A percentile compares a stretch with the other conserved stretches of the same genome.
phyloP scores from a whole-genome alignment of 495 filamentous ascomycete species.

The Penicillium coffeae region DNA sequence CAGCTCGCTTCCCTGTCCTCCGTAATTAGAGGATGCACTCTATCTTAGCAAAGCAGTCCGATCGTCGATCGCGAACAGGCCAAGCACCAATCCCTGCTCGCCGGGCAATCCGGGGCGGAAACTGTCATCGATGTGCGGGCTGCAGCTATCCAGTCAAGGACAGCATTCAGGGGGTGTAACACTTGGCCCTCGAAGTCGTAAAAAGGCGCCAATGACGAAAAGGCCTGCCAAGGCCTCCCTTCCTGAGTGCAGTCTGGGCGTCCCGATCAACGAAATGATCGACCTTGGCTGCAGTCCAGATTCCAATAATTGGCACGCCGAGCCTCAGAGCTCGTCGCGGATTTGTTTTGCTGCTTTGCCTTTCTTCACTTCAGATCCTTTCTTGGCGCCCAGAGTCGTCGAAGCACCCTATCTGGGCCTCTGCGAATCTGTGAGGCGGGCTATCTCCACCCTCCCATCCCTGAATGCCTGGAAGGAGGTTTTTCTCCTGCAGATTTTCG shows the following conservation, averaged over 20 bases:
- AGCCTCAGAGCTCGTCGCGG: not conserved
- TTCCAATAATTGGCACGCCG: not conserved
- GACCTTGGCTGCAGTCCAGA: not conserved
- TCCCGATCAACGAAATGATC: not conserved
- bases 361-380: not conserved
- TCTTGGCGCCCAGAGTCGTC: not conserved
- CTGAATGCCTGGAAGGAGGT: not conserved
- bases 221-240: not conserved
- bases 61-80: no score
- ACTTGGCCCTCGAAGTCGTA: no score
- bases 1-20: no score
- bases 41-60: no score
- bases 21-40: no score
- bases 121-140: no score
- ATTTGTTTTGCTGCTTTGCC: not conserved
- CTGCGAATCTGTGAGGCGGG: not conserved
- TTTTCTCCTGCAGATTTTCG: not conserved
- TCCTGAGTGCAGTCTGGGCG: not conserved
- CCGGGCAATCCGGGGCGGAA: no score
- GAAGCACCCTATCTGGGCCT: not conserved
- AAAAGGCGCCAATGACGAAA: not conserved
- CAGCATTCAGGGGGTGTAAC: no score
- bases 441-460: not conserved
- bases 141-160: no score
- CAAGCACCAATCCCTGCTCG: no score